phyloP scores from a whole-genome alignment of 805 yeast genomes.

The Saccharomyces eubayanus region DNA sequence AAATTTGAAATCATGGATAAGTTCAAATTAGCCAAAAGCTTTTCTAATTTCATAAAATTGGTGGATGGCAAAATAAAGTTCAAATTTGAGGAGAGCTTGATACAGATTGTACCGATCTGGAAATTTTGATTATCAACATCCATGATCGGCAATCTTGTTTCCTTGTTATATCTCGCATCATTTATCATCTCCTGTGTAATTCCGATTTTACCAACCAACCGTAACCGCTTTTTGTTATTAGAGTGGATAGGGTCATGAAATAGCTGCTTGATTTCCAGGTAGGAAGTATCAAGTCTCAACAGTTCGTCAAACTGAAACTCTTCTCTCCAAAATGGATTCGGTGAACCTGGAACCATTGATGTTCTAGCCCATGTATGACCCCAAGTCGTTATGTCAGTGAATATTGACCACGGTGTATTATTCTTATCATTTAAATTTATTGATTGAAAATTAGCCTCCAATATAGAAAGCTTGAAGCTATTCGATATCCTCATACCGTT shows the following conservation, averaged over 20 bases:
- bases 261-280: constrained; percentile 37
- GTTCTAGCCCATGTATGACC: constrained; percentile 73
- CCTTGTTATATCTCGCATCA: constrained; percentile 17
- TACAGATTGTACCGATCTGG: constrained; percentile 50
- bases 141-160: constrained; percentile 38
- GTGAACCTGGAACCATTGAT: constrained; percentile 43
- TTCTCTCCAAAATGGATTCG: constrained; percentile 79
- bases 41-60: constrained; percentile 55
- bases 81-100: constrained; percentile 44
- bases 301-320: constrained; percentile 57
- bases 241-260: constrained; percentile 16
- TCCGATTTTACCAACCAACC: constrained; percentile 42
- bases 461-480: constrained; percentile 45
- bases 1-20: constrained; percentile 25
- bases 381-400: constrained; percentile 69
- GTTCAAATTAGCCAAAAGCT: constrained; percentile 47
- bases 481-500: constrained; percentile 45
- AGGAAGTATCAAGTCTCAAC: constrained; percentile 41
- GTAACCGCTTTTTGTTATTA: constrained; percentile 4
- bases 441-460: constrained; percentile 51
- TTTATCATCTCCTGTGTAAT: constrained; percentile 22
- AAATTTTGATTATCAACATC: constrained; percentile 31
- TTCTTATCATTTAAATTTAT: neutral
- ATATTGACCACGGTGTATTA: constrained; percentile 31
- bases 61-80: constrained; percentile 52